Evolutionary conservation across 306 rosid genomes (phyloP).

Genomic region (Adenanthera pavonina): DNA sequence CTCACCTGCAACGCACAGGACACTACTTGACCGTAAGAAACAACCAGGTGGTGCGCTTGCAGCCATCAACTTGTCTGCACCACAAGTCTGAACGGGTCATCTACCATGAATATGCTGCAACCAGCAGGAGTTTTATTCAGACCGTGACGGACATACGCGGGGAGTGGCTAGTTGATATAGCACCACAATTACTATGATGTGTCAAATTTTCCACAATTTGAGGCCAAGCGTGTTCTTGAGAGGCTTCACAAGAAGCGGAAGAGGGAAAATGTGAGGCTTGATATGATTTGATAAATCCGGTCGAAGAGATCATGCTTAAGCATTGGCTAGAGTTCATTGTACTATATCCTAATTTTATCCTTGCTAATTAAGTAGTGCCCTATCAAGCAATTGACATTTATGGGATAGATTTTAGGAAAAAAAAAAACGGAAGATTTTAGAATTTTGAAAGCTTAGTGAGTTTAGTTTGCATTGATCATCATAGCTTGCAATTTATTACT

Average conservation of each 20-base stretch:
- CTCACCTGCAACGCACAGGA: slow-evolving; percentile 87
- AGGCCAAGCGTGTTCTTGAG: slow-evolving; percentile 86
- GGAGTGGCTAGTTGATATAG: slow-evolving; percentile 88
- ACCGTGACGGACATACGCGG: slow-evolving; percentile 91
- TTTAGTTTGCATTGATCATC: too few species aligned
- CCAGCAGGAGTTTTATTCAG: slow-evolving; percentile 86
- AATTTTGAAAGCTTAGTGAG: too few species aligned
- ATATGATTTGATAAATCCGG: neutral
- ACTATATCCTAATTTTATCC: slow-evolving; percentile 16
- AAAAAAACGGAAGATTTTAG: too few species aligned
- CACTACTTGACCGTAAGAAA: slow-evolving; percentile 92
- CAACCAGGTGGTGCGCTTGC: slow-evolving; percentile 94
- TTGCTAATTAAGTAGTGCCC: neutral
- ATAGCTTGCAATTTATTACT: too few species aligned
- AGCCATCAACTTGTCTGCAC: slow-evolving; percentile 93
- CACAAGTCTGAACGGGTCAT: slow-evolving; percentile 98
- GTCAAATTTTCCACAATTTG: slow-evolving; percentile 83
- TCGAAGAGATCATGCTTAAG: slow-evolving; percentile 24
- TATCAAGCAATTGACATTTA: too few species aligned
- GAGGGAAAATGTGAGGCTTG: slow-evolving; percentile 49
- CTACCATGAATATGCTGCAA: slow-evolving; percentile 81
- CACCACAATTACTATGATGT: slow-evolving; percentile 87
- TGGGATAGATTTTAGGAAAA: too few species aligned
- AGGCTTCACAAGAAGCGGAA: slow-evolving; percentile 87
- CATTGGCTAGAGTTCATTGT: slow-evolving; percentile 27